These are phyloP conservation scores for Colletotrichum acutatum DNA, from an alignment of 2,329 filamentous ascomycete genomes.

Conservation along the genomic window DNA sequence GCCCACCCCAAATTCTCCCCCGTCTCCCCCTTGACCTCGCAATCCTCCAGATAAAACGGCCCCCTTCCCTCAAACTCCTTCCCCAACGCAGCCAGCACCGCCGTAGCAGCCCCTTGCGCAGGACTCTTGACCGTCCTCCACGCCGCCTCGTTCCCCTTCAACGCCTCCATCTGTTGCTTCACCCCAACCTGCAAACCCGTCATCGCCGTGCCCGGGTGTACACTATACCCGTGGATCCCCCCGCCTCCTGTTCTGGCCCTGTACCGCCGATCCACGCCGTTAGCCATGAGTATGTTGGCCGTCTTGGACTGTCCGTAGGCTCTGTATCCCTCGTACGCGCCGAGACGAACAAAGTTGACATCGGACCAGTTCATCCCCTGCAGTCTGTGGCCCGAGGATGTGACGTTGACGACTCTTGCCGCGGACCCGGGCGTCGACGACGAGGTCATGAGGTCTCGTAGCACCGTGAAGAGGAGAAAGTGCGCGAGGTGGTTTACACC, in stretches of 20 bases:
- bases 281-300: conserved; percentile 59
- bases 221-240: not conserved
- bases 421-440: conserved; percentile 50
- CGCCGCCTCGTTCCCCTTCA: not conserved
- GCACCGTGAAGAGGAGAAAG: conserved; percentile 62
- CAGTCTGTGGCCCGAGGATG: conserved; percentile 53
- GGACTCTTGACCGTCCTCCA: conserved; percentile 21
- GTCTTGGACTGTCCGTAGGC: conserved; percentile 58
- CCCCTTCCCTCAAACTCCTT: conserved; percentile 53
- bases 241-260: not conserved
- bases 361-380: conserved; percentile 42
- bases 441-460: conserved; percentile 54
- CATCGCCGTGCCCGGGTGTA: not conserved
- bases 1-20: not conserved
- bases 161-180: not conserved
- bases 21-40: conserved; percentile 35
- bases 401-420: conserved; percentile 58
- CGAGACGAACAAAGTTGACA: conserved; percentile 31
- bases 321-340: not conserved
- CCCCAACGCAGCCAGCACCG: conserved; percentile 53
- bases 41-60: conserved; percentile 56
- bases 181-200: conserved; percentile 1
- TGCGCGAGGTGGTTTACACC: conserved; percentile 63
- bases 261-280: conserved; percentile 53
- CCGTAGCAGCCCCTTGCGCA: conserved; percentile 59